Conservation (phyloP, 2,329 filamentous ascomycete species). For the Cyphellophora europaea region DNA sequence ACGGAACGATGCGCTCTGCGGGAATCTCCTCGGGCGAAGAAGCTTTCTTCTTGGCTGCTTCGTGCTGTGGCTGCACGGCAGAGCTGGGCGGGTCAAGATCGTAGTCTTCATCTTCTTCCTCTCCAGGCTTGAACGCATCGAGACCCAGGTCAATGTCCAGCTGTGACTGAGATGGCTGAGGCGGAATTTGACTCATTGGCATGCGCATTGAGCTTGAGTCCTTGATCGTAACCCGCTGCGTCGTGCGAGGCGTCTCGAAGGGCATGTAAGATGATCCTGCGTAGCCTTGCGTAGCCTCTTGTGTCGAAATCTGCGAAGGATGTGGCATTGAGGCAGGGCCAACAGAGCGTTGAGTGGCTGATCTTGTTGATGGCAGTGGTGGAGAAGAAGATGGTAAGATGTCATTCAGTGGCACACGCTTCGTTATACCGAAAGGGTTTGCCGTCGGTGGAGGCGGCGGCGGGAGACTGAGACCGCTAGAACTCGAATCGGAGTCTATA, state of each 20-base stretch:
- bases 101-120: conserved; percentile 6
- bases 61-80: no score
- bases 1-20: no score
- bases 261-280: not conserved
- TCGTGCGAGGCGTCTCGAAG: not conserved
- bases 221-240: conserved; percentile 15
- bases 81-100: not conserved
- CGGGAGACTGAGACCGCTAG: not conserved
- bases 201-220: conserved; percentile 16
- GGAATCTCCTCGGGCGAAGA: no score
- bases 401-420: conserved; percentile 15
- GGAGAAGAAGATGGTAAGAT: conserved; percentile 10
- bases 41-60: no score
- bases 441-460: conserved; percentile 1
- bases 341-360: conserved; percentile 11
- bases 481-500: not conserved
- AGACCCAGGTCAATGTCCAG: conserved; percentile 4
- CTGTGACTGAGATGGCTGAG: conserved; percentile 8
- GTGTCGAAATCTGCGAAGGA: conserved; percentile 19
- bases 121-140: conserved; percentile 5
- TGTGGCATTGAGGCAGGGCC: conserved; percentile 18
- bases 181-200: conserved; percentile 13
- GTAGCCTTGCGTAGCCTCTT: conserved; percentile 15
- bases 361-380: conserved; percentile 3
- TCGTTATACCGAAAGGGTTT: conserved; percentile 5